A percentile compares a stretch with the other conserved stretches of the same genome.
phyloP scores from a whole-genome alignment of 1,139 yeast species.

The Kodamaea plutei region DNA sequence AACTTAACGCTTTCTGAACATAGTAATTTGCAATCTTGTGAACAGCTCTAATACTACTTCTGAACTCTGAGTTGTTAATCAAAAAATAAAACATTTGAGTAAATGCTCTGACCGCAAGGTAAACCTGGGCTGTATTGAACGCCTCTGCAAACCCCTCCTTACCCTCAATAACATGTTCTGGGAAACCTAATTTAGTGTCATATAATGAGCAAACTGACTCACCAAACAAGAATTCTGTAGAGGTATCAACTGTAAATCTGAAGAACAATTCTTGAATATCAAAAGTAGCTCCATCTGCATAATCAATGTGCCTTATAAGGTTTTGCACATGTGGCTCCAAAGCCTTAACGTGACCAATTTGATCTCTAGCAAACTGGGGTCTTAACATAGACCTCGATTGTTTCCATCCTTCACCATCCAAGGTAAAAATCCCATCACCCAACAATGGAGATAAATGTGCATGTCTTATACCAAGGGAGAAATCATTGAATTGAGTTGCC shows the following conservation, averaged over 20 bases:
- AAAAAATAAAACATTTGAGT: constrained; percentile 32
- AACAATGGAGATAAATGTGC: constrained; percentile 16
- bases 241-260: constrained; percentile 50
- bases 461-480: constrained; percentile 20
- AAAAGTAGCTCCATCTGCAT: constrained; percentile 18
- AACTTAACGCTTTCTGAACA: constrained; percentile 16
- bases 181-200: constrained; percentile 19
- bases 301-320: constrained; percentile 14
- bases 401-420: constrained; percentile 24
- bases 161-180: constrained; percentile 19
- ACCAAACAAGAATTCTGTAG: constrained; percentile 59
- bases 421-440: constrained; percentile 23
- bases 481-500: constrained; percentile 22
- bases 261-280: constrained; percentile 49
- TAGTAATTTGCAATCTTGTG: constrained; percentile 29
- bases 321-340: constrained; percentile 21
- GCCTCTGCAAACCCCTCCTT: constrained; percentile 37
- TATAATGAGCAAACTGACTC: constrained; percentile 43
- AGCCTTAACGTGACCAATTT: constrained; percentile 20
- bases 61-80: constrained; percentile 28
- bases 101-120: constrained; percentile 32
- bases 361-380: constrained; percentile 24
- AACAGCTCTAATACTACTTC: constrained; percentile 21
- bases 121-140: constrained; percentile 38
- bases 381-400: constrained; percentile 23